These are phyloP conservation scores for Epichloe festucae DNA, from an alignment of 2,329 filamentous ascomycete genomes.

Conservation along the genomic window DNA sequence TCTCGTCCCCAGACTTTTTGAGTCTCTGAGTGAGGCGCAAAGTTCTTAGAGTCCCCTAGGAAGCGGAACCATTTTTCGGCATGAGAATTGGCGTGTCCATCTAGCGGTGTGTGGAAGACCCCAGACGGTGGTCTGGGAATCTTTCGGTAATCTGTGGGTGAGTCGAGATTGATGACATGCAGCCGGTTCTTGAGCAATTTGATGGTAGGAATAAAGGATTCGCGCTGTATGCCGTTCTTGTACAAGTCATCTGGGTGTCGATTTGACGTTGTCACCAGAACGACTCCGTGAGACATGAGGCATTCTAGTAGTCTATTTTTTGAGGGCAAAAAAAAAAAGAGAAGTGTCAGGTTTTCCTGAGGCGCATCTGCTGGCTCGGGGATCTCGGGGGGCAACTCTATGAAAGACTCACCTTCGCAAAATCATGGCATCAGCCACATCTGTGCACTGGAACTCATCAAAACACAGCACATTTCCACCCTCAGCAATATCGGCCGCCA, in stretches of 20 bases:
- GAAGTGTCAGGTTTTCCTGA: too few relatives aligned
- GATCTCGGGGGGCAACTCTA: neutral
- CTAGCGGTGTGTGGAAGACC: conserved; percentile 78
- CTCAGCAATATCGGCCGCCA: conserved; percentile 88
- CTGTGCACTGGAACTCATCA: conserved; percentile 97
- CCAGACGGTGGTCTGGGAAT: conserved; percentile 85
- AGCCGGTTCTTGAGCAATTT: conserved; percentile 75
- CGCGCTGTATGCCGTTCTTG: conserved; percentile 93
- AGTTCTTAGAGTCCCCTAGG: conserved; percentile 70
- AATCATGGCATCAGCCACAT: conserved; percentile 98
- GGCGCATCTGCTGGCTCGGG: too few relatives aligned
- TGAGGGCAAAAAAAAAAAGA: neutral
- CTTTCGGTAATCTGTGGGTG: conserved; percentile 91
- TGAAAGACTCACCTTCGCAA: conserved; percentile 46
- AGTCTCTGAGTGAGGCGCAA: conserved; percentile 59
- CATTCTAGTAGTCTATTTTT: conserved; percentile 58
- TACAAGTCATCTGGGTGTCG: conserved; percentile 94
- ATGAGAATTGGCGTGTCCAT: conserved; percentile 62
- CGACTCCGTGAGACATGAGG: conserved; percentile 93
- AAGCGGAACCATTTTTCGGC: conserved; percentile 94
- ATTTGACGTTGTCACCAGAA: conserved; percentile 91
- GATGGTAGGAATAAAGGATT: conserved; percentile 92
- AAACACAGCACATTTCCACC: conserved; percentile 83
- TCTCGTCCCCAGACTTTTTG: conserved; percentile 89
- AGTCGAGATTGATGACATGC: conserved; percentile 87